phyloP scores from a whole-genome alignment of 345 rosid species.

The Populus tremula region DNA sequence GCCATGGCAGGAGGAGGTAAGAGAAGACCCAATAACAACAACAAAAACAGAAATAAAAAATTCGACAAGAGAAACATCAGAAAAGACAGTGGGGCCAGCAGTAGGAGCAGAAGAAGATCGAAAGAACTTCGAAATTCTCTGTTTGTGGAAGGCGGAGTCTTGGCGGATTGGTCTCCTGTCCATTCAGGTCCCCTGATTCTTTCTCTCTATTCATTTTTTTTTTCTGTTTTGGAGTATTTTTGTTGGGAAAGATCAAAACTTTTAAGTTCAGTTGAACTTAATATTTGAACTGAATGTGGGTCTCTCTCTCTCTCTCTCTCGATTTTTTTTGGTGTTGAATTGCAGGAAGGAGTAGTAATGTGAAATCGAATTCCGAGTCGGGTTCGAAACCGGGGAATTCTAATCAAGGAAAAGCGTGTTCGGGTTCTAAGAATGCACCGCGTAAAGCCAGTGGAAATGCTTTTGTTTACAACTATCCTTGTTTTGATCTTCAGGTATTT shows the following conservation, averaged over 20 bases:
- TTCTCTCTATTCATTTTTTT: not conserved
- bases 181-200: constrained; percentile 21
- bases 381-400: constrained; percentile 33
- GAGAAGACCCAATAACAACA: constrained; percentile 33
- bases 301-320: not conserved
- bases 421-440: constrained; percentile 41
- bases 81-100: constrained; percentile 23
- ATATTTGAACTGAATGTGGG: not conserved
- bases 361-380: constrained; percentile 19
- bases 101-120: constrained; percentile 24
- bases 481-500: constrained; percentile 46
- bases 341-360: constrained; percentile 42
- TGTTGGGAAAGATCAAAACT: too few relatives aligned
- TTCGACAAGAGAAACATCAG: not conserved
- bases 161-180: constrained; percentile 58
- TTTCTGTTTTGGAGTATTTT: not conserved
- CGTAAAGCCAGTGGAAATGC: constrained; percentile 35
- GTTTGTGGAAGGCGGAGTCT: constrained; percentile 73
- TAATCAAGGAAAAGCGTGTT: constrained; percentile 35
- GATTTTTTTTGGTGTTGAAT: constrained; percentile 11
- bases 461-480: constrained; percentile 50
- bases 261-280: not conserved
- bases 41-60: not conserved
- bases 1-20: constrained; percentile 56
- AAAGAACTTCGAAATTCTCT: constrained; percentile 28